A percentile compares a stretch with the other conserved stretches of the same genome.
Conservation (phyloP, 2,329 filamentous ascomycete genomes). For the Alternaria arbusti region DNA sequence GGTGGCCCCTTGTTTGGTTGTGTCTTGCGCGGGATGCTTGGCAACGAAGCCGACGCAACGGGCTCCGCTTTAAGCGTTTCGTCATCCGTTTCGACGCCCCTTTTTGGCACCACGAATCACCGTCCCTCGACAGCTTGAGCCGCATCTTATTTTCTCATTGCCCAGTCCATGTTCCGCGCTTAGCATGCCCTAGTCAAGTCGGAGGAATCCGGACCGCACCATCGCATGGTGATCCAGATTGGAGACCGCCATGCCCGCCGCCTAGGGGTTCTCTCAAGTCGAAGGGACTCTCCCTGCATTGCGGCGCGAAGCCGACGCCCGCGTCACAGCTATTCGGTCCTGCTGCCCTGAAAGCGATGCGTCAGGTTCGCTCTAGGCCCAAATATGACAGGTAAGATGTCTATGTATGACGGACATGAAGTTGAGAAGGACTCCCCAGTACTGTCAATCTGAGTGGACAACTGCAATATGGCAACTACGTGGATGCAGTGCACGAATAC, state of each 20-base stretch:
- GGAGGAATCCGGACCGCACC: constrained; percentile 23
- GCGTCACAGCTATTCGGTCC: constrained; percentile 6
- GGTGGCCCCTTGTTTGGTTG: constrained; percentile 31
- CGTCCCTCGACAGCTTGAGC: constrained; percentile 27
- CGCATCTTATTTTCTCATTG: constrained; percentile 29
- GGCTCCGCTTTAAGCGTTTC: constrained; percentile 43
- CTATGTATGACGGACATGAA: neutral
- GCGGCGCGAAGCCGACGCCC: constrained; percentile 9
- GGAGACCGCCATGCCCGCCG: constrained; percentile 8
- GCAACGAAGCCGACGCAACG: constrained; percentile 35
- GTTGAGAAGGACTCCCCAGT: neutral
- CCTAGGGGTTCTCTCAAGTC: neutral
- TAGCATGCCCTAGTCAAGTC: constrained; percentile 20
- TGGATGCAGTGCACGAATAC: neutral
- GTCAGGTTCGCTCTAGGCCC: neutral
- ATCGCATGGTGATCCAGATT: constrained; percentile 9
- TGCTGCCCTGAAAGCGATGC: neutral
- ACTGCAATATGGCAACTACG: neutral
- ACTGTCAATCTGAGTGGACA: neutral
- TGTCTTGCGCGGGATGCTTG: constrained; percentile 43
- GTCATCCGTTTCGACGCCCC: constrained; percentile 40
- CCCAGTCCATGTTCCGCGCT: constrained; percentile 27
- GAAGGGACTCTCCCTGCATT: constrained; percentile 16
- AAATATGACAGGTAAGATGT: constrained; percentile 3
- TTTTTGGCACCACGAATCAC: constrained; percentile 27